These are phyloP conservation scores for Metschnikowia continentalis DNA, from an alignment of 805 yeast genomes.

Conservation along the genomic window DNA sequence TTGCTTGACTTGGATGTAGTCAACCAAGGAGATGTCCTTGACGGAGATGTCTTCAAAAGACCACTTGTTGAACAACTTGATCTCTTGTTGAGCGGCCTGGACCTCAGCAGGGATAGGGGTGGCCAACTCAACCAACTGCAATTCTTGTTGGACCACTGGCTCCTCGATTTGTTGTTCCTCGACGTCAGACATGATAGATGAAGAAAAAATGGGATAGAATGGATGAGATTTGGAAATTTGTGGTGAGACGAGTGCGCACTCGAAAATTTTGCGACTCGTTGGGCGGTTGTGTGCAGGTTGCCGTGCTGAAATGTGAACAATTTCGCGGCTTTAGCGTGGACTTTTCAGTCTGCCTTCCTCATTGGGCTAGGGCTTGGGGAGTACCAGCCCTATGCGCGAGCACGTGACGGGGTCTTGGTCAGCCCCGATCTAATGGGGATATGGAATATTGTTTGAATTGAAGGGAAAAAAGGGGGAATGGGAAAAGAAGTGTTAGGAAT, in stretches of 20 bases:
- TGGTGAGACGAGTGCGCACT: slow-evolving; percentile 2
- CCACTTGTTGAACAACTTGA: slow-evolving; percentile 99
- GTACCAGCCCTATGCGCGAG: slow-evolving; percentile 13
- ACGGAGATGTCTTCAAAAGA: slow-evolving; percentile 96
- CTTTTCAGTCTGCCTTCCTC: slow-evolving; percentile 16
- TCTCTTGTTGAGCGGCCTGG: slow-evolving; percentile 92
- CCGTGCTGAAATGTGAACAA: slow-evolving; percentile 17
- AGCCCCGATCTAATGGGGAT: too few species aligned
- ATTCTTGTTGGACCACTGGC: slow-evolving; percentile 83
- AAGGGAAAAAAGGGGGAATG: too few species aligned
- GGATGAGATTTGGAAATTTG: background rate
- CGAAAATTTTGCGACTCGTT: slow-evolving; percentile 13
- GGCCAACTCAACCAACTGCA: slow-evolving; percentile 80
- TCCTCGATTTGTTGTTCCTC: slow-evolving; percentile 56
- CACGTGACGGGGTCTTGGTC: slow-evolving; percentile 15
- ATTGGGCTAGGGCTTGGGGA: slow-evolving; percentile 13
- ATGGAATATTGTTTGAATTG: too few species aligned
- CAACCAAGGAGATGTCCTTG: slow-evolving; percentile 96
- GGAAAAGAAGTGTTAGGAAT: too few species aligned
- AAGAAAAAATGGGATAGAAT: slow-evolving; percentile 9
- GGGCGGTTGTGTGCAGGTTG: slow-evolving; percentile 11
- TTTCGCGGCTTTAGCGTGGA: slow-evolving; percentile 13
- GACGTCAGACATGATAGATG: slow-evolving; percentile 75
- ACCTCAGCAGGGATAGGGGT: slow-evolving; percentile 96
- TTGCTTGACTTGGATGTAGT: slow-evolving; percentile 95